Conservation (phyloP, 768 basidiomycete species). For the Suillus luteus region DNA sequence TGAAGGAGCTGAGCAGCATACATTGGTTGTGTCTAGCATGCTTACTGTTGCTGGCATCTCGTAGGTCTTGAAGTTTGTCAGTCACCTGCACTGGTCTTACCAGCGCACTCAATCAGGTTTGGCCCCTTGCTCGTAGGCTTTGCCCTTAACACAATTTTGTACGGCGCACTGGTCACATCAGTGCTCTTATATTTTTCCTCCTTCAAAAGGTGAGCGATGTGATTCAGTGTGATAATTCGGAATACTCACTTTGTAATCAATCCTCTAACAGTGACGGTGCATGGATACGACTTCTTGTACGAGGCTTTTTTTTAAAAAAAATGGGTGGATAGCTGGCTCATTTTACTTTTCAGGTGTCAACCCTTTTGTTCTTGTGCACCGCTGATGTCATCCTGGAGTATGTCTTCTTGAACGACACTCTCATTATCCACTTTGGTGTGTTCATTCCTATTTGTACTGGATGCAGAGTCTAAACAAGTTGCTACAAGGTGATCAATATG, state of each 20-base stretch:
- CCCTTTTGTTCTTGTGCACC: conserved; percentile 26
- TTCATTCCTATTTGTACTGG: neutral
- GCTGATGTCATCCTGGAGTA: conserved; percentile 28
- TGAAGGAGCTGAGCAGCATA: conserved; percentile 11
- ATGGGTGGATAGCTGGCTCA: neutral
- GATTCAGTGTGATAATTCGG: neutral
- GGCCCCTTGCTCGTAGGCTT: conserved; percentile 40
- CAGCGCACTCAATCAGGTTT: conserved; percentile 23
- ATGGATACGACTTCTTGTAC: conserved; percentile 29
- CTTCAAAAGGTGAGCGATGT: conserved; percentile 25
- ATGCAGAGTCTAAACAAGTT: neutral
- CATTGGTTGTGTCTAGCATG: conserved; percentile 20
- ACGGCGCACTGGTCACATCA: conserved; percentile 38
- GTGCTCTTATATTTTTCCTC: conserved; percentile 33
- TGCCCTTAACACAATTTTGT: conserved; percentile 37
- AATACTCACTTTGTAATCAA: neutral
- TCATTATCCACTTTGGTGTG: conserved; percentile 30
- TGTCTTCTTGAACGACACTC: conserved; percentile 27
- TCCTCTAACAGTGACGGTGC: conserved; percentile 17
- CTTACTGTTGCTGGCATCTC: conserved; percentile 24
- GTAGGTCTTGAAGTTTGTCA: conserved; percentile 16
- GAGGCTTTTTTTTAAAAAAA: conserved; percentile 3
- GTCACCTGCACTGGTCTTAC: neutral
- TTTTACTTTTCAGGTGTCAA: conserved; percentile 19
- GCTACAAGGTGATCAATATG: conserved; percentile 19